These are phyloP conservation scores for Logfia minima DNA, from an alignment of 129 eudicot genomes.

Conservation along the genomic window DNA sequence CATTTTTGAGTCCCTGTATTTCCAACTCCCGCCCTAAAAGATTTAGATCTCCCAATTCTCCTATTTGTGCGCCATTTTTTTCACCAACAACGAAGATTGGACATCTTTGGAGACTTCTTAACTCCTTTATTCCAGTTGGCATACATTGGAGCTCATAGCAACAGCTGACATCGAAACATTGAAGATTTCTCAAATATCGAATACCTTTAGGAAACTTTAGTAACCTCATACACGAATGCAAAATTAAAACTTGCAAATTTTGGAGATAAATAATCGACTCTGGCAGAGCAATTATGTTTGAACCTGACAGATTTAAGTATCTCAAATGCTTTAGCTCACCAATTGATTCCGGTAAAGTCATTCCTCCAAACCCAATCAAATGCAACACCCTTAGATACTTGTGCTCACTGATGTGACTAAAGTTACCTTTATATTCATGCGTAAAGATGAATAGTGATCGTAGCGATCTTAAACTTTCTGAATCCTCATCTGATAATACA, in stretches of 20 bases:
- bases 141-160: background rate
- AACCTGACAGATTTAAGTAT: conserved; percentile 32
- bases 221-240: conserved; percentile 1
- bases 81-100: background rate
- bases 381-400: conserved; percentile 13
- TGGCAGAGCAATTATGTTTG: conserved; percentile 36
- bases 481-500: background rate
- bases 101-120: background rate
- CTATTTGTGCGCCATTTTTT: conserved; percentile 5
- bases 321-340: conserved; percentile 18
- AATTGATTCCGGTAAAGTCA: conserved; percentile 17
- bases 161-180: background rate
- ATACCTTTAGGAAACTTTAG: conserved; percentile 11
- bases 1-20: conserved; percentile 3
- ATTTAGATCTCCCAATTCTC: conserved; percentile 12
- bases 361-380: background rate
- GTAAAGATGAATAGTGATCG: conserved; percentile 5
- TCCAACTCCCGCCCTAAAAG: conserved; percentile 11
- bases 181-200: conserved; percentile 17
- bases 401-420: conserved; percentile 17
- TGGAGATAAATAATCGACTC: conserved; percentile 35
- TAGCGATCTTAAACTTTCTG: background rate
- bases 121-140: conserved; percentile 19
- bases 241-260: conserved; percentile 37
- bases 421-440: background rate